Base-by-base conservation (phyloP, 305 asterid genomes). In the Rubia occidens region DNA sequence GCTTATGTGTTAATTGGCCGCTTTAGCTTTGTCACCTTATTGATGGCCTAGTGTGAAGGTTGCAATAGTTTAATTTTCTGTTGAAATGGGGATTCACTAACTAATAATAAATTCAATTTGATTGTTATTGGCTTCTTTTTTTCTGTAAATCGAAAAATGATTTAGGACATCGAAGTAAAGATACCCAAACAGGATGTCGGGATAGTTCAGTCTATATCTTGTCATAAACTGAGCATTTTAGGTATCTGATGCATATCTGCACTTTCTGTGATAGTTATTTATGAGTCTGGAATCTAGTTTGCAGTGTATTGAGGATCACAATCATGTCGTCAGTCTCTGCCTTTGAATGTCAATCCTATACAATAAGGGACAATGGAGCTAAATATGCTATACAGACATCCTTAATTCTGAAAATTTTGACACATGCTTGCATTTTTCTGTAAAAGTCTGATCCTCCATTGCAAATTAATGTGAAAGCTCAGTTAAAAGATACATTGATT, bases 1-100 rank as follows among this genome's bases (percentile, higher is more conserved):
- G 32, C 15, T 49, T 15, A 49, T 49, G 55, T 49, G 55, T 49
- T 49, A 49, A 14, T 49, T 49, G n/a, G 55, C 32, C 32, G 32
- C 32, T 29, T 29, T 2, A 29, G 2, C 32, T 29, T 29, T 29
- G 32, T 29, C 32, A 29, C 32, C 32, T 29, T 29, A 29, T 29
- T 29, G 32, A 29, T 29, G 32, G 32, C 32, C 32, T 29, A 29
- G 32, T 29, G 32, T 29, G 32, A 29, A 47, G 64, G 21, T 44
- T 43, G 74, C 67, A 70, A 8, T 59, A 24, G 24, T 43, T 69
- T 45, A 59, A n/a, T 54, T 11, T 64, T 62, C 43, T 35, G 15
- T 8, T 59, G 40, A 11, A 37, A 63, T 37, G 54, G 62, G 8
- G 29, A 44, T 11, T 37, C 66, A 5, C 14, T 29, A 60, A 61